Percentiles rank a stretch among this genome's conserved stretches.
These are phyloP conservation scores for Hypoxylon sp. DNA, from an alignment of 2,329 filamentous ascomycete species.

Conservation along the genomic window DNA sequence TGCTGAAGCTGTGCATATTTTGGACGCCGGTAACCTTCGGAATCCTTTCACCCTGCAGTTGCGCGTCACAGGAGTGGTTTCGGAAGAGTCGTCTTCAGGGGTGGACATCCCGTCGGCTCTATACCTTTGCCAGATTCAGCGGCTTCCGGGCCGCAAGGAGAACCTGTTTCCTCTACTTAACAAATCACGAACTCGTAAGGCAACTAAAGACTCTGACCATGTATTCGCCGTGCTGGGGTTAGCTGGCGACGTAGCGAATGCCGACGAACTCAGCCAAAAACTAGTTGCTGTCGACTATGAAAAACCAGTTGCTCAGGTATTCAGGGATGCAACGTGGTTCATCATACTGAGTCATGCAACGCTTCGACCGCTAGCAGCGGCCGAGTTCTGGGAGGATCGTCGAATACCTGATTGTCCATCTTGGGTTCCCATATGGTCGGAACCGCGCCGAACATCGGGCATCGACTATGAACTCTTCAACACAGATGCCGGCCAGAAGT, in stretches of 20 bases:
- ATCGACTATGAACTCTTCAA: slow-evolving; percentile 13
- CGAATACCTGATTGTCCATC: slow-evolving; percentile 10
- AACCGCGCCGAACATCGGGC: slow-evolving; percentile 5
- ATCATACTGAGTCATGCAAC: slow-evolving; percentile 16
- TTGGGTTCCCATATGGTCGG: slow-evolving; percentile 15
- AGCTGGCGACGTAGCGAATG: slow-evolving; percentile 1
- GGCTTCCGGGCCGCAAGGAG: slow-evolving; percentile 3
- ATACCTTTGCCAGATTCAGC: slow-evolving; percentile 13
- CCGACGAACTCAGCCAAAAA: background rate
- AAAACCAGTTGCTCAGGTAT: slow-evolving; percentile 9
- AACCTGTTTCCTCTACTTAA: slow-evolving; percentile 10
- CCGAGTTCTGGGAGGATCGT: background rate
- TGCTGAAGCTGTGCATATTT: slow-evolving; percentile 2
- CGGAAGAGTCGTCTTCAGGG: slow-evolving; percentile 2
- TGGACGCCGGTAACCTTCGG: slow-evolving; percentile 9
- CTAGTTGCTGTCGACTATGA: slow-evolving; percentile 4
- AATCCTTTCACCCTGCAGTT: slow-evolving; percentile 5
- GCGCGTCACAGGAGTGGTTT: slow-evolving; percentile 7
- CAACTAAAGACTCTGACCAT: slow-evolving; percentile 7
- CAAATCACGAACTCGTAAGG: slow-evolving; percentile 3
- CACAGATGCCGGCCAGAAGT: background rate
- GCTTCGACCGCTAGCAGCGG: slow-evolving; percentile 10
- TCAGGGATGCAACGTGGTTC: slow-evolving; percentile 17
- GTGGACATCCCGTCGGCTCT: slow-evolving; percentile 3
- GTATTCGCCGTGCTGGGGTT: slow-evolving; percentile 18